Evolutionary conservation across 257 asterid species (phyloP), one percentile per base, ranked within the genome.

Genomic region (Fraxinus americana): DNA sequence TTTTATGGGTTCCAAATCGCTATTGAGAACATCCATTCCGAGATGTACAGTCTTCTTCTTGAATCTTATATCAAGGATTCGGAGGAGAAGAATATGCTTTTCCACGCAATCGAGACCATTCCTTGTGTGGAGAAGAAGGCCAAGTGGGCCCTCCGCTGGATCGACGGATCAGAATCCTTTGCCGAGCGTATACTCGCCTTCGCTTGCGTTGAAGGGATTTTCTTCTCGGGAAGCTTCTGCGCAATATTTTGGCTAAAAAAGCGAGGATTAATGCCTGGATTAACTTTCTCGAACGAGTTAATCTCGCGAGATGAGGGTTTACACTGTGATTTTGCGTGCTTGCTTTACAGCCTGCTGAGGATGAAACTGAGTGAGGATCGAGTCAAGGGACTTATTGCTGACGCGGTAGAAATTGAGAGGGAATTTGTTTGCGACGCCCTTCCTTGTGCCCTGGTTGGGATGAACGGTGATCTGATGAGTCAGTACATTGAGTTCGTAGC

Each of bases 1-100:
- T 95, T 95, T 74, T 95, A 95, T 48, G 98, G 97, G 0, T 95
- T 93, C 75, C 99, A 95, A 72, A 93, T 95, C 29, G 99, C 99
- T 11, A 93, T 95, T 41, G 97, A 95, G 67, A 95, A 95, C 80
- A 95, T 95, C 77, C 99, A 95, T 71, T 93, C 99, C 30, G 99
- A 95, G 90, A 92, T 94, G 98, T 92, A 94, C 69, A 90, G 94
- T 27, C 93, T 94, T 7, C 74, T 94, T 57, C 81, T 94, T 34
- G 98, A 94, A 39, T 73, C 96, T 8, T 94, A 94, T 74, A 91
- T 94, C 30, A 94, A 91, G 82, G 98, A 94, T 34, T 81, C 95
- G 0, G 86, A 75, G 8, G 96, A 94, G 86, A 94, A 94, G 86
- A 77, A 3, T n/a, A 36, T 41, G n/a, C 87, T 94, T 2, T 92